Evolutionary conservation across 225 moss, liverwort and hornwort species (phyloP).

Genomic region (Neckera pumila): DNA sequence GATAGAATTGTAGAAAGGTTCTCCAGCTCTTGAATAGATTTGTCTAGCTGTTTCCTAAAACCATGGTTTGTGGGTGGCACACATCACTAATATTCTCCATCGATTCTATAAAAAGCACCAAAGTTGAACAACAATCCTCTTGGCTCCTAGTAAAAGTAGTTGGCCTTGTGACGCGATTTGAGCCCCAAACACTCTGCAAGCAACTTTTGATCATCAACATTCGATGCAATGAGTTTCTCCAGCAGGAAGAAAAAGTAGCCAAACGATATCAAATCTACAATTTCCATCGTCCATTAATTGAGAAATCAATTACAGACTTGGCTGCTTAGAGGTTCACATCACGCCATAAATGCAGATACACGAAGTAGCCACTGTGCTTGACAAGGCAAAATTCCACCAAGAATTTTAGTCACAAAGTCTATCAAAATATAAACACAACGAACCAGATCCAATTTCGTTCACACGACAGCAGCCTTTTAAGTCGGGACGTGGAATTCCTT

Average conservation of each 20-base stretch:
- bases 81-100: background rate
- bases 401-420: background rate
- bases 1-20: background rate
- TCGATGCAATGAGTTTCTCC: background rate
- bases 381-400: background rate
- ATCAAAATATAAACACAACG: background rate
- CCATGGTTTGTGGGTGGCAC: background rate
- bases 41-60: background rate
- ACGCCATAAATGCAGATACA: background rate
- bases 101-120: background rate
- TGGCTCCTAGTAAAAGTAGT: slow-evolving; percentile 79
- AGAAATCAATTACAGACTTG: background rate
- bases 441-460: background rate
- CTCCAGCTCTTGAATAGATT: background rate
- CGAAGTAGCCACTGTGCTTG: background rate
- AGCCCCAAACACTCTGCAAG: slow-evolving; percentile 67
- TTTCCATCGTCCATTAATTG: background rate
- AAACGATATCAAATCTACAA: background rate
- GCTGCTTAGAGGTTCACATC: background rate
- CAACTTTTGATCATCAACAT: background rate
- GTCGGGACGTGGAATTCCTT: slow-evolving; percentile 1
- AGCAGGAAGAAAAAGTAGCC: background rate
- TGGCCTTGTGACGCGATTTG: slow-evolving; percentile 75
- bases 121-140: slow-evolving; percentile 21
- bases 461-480: background rate